Evolutionary conservation across 2,329 filamentous ascomycete genomes (phyloP).

Genomic region (Talaromyces sp.): DNA sequence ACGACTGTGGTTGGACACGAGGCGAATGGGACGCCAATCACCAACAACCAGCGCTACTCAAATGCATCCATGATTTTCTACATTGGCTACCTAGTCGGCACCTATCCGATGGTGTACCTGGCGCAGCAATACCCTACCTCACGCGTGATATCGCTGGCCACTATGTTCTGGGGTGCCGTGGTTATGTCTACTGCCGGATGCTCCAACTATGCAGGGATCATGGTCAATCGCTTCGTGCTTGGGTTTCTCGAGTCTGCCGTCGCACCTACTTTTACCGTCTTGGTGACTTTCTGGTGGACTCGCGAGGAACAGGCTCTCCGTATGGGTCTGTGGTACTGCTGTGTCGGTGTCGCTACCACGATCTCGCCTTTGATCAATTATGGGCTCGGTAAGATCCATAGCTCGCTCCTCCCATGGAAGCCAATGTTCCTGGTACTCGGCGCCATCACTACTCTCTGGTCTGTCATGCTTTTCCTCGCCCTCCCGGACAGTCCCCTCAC

Average conservation of each 20-base stretch:
- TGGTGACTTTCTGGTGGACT: conserved; percentile 47
- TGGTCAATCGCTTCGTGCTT: conserved; percentile 41
- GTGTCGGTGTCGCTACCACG: conserved; percentile 20
- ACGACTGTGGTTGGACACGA: neutral
- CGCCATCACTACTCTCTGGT: conserved; percentile 38
- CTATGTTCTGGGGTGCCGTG: conserved; percentile 40
- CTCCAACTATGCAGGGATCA: conserved; percentile 38
- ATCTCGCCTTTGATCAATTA: conserved; percentile 1
- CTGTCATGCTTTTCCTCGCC: conserved; percentile 36
- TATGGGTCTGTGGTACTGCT: conserved; percentile 41
- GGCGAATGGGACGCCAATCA: neutral
- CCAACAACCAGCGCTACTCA: neutral
- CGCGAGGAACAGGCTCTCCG: conserved; percentile 44
- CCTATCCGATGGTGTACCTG: conserved; percentile 2
- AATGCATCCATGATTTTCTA: conserved; percentile 7
- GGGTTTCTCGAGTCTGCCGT: conserved; percentile 46
- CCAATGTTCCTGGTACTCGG: conserved; percentile 18
- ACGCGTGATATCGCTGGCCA: conserved; percentile 26
- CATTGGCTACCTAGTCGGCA: conserved; percentile 2
- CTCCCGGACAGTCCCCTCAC: conserved; percentile 42
- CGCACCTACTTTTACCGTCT: conserved; percentile 48
- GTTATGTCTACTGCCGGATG: conserved; percentile 41
- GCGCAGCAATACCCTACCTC: conserved; percentile 1
- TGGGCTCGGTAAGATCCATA: neutral
- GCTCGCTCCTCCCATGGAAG: neutral